Percentiles rank a stretch among this genome's conserved stretches.
phyloP scores from a whole-genome alignment of 73 alveolate genomes.

The Tetrahymena thermophila region DNA sequence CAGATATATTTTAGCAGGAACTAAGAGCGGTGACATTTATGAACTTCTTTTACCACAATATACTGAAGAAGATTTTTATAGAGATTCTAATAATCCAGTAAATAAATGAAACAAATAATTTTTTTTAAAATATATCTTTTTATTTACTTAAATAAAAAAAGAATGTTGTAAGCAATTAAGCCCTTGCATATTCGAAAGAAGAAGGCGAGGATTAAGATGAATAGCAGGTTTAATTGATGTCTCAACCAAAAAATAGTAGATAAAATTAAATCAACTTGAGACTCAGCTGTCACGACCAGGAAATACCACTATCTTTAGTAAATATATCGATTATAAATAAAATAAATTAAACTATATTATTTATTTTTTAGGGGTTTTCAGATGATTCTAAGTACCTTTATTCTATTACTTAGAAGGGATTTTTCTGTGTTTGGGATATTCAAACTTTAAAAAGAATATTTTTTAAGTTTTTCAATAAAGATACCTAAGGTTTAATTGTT shows the following conservation, averaged over 20 bases:
- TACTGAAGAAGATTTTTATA: not conserved
- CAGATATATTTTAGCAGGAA: constrained; percentile 65
- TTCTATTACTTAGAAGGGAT: constrained; percentile 58
- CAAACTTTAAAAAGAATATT: constrained; percentile 49
- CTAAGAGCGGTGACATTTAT: constrained; percentile 65
- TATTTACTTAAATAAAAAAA: not conserved
- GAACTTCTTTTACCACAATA: constrained; percentile 41
- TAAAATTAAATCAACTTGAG: not conserved
- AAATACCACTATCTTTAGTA: not conserved
- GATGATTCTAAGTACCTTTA: constrained; percentile 42
- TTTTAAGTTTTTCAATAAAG: constrained; percentile 51
- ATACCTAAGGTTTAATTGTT: constrained; percentile 49
- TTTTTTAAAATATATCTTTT: not conserved
- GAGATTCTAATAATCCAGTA: not conserved
- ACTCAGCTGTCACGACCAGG: not conserved
- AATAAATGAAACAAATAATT: not conserved
- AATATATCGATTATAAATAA: not conserved
- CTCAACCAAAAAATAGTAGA: not conserved
- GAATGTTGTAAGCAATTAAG: not conserved
- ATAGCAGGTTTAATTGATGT: not conserved
- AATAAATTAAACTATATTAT: not conserved
- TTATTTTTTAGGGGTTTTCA: constrained; percentile 40
- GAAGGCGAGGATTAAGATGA: not conserved
- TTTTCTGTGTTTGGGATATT: constrained; percentile 75
- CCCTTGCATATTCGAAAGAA: not conserved